phyloP scores from a whole-genome alignment of 352 stramenopile genomes.

The Phytophthora brassicae region DNA sequence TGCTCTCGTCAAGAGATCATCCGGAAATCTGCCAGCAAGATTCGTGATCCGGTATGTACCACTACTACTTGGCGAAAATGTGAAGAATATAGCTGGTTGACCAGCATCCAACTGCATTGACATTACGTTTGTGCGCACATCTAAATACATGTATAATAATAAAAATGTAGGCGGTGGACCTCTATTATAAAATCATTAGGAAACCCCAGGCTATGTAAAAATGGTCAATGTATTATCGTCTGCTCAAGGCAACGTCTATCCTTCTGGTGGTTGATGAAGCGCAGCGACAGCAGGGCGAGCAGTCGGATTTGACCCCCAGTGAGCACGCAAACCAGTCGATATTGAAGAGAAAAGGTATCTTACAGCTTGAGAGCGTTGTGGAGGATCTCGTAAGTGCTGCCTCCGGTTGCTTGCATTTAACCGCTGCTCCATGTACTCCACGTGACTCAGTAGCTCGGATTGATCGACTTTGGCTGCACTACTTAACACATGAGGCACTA shows the following conservation, averaged over 20 bases:
- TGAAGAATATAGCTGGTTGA: slow-evolving; percentile 7
- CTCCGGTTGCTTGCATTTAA: not conserved
- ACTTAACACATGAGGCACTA: not conserved
- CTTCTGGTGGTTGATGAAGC: too few relatives aligned
- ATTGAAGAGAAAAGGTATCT: not conserved
- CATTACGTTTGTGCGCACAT: not conserved
- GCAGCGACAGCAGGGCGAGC: too few relatives aligned
- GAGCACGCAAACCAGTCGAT: not conserved
- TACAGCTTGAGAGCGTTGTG: not conserved
- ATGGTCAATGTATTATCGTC: too few relatives aligned
- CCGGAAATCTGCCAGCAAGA: not conserved
- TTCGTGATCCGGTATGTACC: not conserved
- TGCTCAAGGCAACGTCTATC: too few relatives aligned
- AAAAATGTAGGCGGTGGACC: too few relatives aligned
- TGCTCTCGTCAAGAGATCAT: not conserved
- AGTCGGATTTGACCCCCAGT: slow-evolving; percentile 5
- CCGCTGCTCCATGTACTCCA: not conserved
- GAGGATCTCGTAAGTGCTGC: not conserved
- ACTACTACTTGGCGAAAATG: not conserved
- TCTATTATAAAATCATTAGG: too few relatives aligned
- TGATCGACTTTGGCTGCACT: slow-evolving; percentile 3
- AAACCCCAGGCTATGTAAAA: too few relatives aligned
- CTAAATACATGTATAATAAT: too few relatives aligned
- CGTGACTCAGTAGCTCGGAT: slow-evolving; percentile 1
- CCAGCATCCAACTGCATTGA: not conserved